Base-by-base conservation (phyloP, 148 eudicot genomes). In the Arbutus unedo region DNA sequence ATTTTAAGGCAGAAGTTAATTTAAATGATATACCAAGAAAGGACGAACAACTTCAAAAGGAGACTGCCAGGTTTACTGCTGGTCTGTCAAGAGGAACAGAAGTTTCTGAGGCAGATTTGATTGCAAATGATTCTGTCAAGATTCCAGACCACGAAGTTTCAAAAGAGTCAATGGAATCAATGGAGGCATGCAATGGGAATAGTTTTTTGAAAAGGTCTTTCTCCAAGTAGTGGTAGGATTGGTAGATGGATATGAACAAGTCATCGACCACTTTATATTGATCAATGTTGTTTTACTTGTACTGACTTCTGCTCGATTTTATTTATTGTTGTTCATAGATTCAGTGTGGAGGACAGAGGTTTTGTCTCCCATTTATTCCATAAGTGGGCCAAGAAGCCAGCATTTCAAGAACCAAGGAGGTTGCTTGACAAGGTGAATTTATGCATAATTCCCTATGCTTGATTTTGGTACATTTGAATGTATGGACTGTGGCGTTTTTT, bases 351-450 rank as follows among this genome's bases (percentile, higher is more conserved):
- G 76, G 93, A 92, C 64, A 92, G 98, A 86, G 93, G 89, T 81
- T 82, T 87, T 83, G 93, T 96, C 81, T 91, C 98, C 81, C 94
- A 91, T 82, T 68, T 94, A 82, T 96, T 96, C 81, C 98, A 91
- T 91, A 92, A 94, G 54, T 96, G 98, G 98, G 98, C 98, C 67
- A 94, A 89, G 89, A 96, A 94, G 90, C 90, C 92, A 76, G 98
- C 98, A 73, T 96, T 96, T 88, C 92, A 93, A 79, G 95, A 94
- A 25, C 96, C 96, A 74, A 94, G 86, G 86, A 87, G 98, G 86
- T 87, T 96, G 80, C 88, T 96, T 85, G 91, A 89, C 90, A 96
- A 96, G 98, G 98, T 96, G 81, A 83, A 66, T 56, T 56, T 25
- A 31, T 31, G 38, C 38, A 31, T 71, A 44, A 8, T 54, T 55